These are phyloP conservation scores for Nakazawaea laoshanensis DNA, from an alignment of 805 yeast genomes.

Conservation along the genomic window DNA sequence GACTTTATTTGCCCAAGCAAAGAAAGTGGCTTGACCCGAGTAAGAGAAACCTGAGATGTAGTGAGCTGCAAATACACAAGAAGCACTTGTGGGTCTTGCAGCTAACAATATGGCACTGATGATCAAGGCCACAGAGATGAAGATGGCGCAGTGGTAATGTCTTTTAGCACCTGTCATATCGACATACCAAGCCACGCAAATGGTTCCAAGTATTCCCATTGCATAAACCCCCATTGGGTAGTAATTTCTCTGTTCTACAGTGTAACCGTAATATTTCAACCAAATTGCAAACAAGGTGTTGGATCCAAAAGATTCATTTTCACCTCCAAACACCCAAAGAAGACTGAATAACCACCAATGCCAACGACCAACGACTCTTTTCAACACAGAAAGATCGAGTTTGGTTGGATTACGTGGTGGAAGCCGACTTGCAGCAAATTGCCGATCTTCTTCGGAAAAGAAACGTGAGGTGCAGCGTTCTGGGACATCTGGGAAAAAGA, in stretches of 20 bases:
- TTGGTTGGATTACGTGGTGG: conserved; percentile 21
- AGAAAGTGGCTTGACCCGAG: conserved; percentile 29
- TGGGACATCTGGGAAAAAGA: conserved; percentile 37
- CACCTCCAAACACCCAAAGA: conserved; percentile 45
- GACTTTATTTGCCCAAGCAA: conserved; percentile 31
- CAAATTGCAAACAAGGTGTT: conserved; percentile 41
- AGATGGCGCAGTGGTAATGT: conserved; percentile 44
- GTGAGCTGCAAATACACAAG: conserved; percentile 43
- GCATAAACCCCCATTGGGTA: conserved; percentile 49
- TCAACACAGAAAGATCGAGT: conserved; percentile 24
- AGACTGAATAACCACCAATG: conserved; percentile 47
- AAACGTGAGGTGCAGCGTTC: conserved; percentile 27
- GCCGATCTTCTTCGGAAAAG: conserved; percentile 30
- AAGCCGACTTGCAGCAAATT: conserved; percentile 33
- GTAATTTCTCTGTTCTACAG: conserved; percentile 37
- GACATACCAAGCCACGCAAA: conserved; percentile 33
- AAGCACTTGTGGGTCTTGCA: conserved; percentile 27
- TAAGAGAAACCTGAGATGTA: conserved; percentile 45
- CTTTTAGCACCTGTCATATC: conserved; percentile 31
- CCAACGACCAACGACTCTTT: conserved; percentile 43
- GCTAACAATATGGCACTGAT: conserved; percentile 39
- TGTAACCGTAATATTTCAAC: conserved; percentile 30
- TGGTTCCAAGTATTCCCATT: conserved; percentile 39
- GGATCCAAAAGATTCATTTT: conserved; percentile 35
- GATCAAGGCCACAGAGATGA: conserved; percentile 33